Evolutionary conservation across 805 yeast species (phyloP), one percentile per base, ranked within the genome.

Genomic region (Blastobotrys peoriensis): DNA sequence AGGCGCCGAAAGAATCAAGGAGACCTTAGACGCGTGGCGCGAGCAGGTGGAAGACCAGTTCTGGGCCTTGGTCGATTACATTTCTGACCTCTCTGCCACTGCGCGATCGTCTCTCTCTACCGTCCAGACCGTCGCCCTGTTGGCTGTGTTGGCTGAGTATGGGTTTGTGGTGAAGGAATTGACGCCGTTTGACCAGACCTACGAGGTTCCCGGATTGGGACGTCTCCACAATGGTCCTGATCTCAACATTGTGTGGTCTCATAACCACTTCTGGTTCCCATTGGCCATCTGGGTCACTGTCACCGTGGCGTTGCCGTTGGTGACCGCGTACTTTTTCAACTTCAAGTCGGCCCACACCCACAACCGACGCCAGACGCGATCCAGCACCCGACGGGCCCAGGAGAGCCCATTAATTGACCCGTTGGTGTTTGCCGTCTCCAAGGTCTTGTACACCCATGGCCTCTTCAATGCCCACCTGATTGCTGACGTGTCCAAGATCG

Each of bases 351-450:
- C 16, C n/a, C 19, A 19, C 5, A 17, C 37, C 20, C 13, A 8
- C 8, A 25, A 8, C 30, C 30, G 30, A 8, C 41, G 41, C 18
- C 41, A 41, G 4, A 43, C 46, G 3, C 36, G 46, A 3, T 4
- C 46, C 3, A 38, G 41, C 30, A 19, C 41, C 8, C 8, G 13
- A 25, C 30, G 30, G 30, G 49, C 45, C 43, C 36, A 48, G 41
- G 43, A 38, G 36, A 46, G 30, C 40, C 25, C 36, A 15, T 61
- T 56, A 40, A 70, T 59, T 59, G 85, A 79, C 59, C 83, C 84
- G 35, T 69, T 78, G 50, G 63, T 71, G 40, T 77, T 74, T 59
- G 73, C 73, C 46, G 60, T 78, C 52, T 49, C 67, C 42, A 76
- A 77, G 58, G 58, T 72, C 23, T 54, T 76, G 48, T 49, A 71